Conservation (phyloP, 202 grass and related monocot genomes). For the Eragrostis tef region DNA sequence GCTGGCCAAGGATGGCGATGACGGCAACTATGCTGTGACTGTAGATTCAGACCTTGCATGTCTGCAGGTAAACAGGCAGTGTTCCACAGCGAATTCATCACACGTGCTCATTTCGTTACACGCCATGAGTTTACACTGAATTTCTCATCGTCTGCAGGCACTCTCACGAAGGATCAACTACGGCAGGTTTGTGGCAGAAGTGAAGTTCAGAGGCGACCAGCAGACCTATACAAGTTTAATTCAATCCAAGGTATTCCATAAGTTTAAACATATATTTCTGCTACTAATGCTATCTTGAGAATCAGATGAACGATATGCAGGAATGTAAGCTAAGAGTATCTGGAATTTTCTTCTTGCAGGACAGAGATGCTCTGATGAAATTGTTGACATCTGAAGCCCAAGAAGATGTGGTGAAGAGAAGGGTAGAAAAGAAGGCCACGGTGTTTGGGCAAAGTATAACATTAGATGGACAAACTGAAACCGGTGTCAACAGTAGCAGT, state of each 20-base stretch:
- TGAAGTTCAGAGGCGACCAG: constrained; percentile 61
- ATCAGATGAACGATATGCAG: neutral
- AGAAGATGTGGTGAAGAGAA: constrained; percentile 68
- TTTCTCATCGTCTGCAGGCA: constrained; percentile 17
- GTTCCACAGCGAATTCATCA: neutral
- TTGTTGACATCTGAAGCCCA: constrained; percentile 65
- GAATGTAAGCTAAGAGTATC: constrained; percentile 13
- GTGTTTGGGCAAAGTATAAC: constrained; percentile 62
- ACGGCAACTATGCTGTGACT: constrained; percentile 63
- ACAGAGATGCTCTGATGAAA: constrained; percentile 63
- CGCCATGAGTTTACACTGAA: neutral
- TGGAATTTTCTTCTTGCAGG: constrained; percentile 39
- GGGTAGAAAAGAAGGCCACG: constrained; percentile 64
- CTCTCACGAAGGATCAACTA: constrained; percentile 74
- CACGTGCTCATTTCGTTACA: neutral
- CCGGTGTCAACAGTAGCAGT: constrained; percentile 19
- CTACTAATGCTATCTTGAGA: neutral
- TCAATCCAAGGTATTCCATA: constrained; percentile 47
- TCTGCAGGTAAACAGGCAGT: constrained; percentile 53
- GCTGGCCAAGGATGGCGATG: constrained; percentile 53
- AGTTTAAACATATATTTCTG: neutral
- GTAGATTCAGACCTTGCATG: constrained; percentile 62
- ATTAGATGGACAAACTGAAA: constrained; percentile 38
- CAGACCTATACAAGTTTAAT: constrained; percentile 62
- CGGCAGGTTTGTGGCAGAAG: constrained; percentile 73